phyloP scores from a whole-genome alignment of 2,329 filamentous ascomycete genomes.

The Fusarium redolens region DNA sequence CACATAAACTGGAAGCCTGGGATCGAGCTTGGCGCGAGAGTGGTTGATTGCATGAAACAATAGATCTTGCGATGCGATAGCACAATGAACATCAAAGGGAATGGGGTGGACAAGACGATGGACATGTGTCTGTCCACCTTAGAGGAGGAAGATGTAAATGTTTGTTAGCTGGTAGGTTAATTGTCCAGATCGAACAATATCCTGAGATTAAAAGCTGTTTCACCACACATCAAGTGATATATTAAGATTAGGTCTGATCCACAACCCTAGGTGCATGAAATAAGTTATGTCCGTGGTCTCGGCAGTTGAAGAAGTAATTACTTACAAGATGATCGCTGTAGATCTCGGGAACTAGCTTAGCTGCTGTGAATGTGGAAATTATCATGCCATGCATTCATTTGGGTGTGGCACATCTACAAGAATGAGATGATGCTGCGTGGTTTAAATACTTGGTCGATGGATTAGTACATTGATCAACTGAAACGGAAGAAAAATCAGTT shows the following conservation, averaged over 20 bases:
- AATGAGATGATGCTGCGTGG: background rate
- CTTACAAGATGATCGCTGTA: background rate
- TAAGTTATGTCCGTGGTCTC: background rate
- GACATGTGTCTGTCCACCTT: slow-evolving; percentile 13
- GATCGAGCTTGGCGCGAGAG: slow-evolving; percentile 36
- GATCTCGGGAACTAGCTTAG: slow-evolving; percentile 27
- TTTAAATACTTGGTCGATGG: background rate
- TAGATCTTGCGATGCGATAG: slow-evolving; percentile 36
- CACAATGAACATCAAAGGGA: slow-evolving; percentile 6
- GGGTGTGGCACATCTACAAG: background rate
- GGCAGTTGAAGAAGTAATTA: slow-evolving; percentile 2
- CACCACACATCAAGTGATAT: background rate
- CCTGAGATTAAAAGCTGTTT: background rate
- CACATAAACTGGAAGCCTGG: slow-evolving; percentile 22
- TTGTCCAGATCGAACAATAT: slow-evolving; percentile 29
- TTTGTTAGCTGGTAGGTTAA: slow-evolving; percentile 36
- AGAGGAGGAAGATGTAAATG: slow-evolving; percentile 34
- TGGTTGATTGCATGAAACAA: slow-evolving; percentile 34
- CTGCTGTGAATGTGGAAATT: slow-evolving; percentile 11
- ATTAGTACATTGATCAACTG: too few species aligned
- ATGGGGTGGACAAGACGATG: slow-evolving; percentile 9
- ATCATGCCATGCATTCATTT: background rate
- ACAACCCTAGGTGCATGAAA: background rate
- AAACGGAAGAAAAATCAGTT: too few species aligned
- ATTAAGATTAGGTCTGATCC: background rate